Evolutionary conservation across 129 eudicot species (phyloP), one percentile per base, ranked within the genome.

Genomic region (Calendula officinalis): DNA sequence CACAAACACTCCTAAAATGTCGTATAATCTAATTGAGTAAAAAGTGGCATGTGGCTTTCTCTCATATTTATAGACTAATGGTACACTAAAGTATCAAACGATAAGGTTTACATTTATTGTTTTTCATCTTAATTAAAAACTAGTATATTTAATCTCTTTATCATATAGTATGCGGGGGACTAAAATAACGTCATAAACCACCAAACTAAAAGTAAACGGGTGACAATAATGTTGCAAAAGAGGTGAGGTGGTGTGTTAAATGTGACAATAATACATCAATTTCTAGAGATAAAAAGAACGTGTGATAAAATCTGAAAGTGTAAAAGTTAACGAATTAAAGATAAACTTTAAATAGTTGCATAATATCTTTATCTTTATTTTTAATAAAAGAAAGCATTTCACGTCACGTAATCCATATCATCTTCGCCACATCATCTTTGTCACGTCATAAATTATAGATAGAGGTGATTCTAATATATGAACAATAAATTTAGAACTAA

Each of bases 141-240:
- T 46, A 1, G 2, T 11, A 60, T 9, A 7, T 32, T 45, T 3
- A 2, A 13, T 4, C 6, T 38, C 6, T 47, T 45, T 46, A 3
- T 45, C 11, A 45, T 63, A 8, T 33, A 22, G 17, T 51, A 7
- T 39, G 38, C 17, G 58, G 43, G 56, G 58, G 35, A 22, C 66
- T 47, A 48, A 54, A 56, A 27, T 11, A 8, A 41, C 8, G 33
- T 67, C 14, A 27, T 63, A 56, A 7, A 10, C 42, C 32, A 63
- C 34, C 27, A 63, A 56, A 33, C 27, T 4, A 54, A 54, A 43
- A 40, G 41, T 44, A 56, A 53, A 41, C 7, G 40, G 8, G 3
- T 40, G 16, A 56, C 51, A 67, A 54, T 54, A 41, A 53, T 54
- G 4, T 41, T 14, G 63, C 33, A 52, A 49, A 48, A 65, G 65